Percentiles rank a stretch among this genome's conserved stretches.
Evolutionary conservation across 257 asterid species (phyloP).

Genomic region (Gentiana macrophylla): DNA sequence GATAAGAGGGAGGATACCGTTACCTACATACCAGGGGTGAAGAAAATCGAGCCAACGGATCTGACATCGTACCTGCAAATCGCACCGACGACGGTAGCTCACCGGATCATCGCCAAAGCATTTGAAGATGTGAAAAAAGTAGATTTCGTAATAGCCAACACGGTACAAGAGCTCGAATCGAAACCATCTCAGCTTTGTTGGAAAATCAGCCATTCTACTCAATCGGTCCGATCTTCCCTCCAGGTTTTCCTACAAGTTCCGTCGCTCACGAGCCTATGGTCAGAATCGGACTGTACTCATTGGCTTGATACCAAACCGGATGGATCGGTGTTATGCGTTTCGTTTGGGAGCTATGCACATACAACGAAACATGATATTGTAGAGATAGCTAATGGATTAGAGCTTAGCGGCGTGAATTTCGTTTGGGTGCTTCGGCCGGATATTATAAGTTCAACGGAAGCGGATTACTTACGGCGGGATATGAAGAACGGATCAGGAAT

Average conservation of each 20-base stretch:
- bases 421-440: slow-evolving; percentile 60
- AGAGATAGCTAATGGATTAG: slow-evolving; percentile 48
- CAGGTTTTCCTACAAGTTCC: slow-evolving; percentile 16
- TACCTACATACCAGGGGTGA: slow-evolving; percentile 42
- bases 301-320: slow-evolving; percentile 47
- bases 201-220: slow-evolving; percentile 40
- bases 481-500: slow-evolving; percentile 5
- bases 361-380: slow-evolving; percentile 21
- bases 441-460: slow-evolving; percentile 21
- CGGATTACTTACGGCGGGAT: background rate
- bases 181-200: slow-evolving; percentile 29
- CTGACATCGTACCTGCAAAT: slow-evolving; percentile 40
- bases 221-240: slow-evolving; percentile 44
- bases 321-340: slow-evolving; percentile 52
- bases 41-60: slow-evolving; percentile 34
- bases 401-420: slow-evolving; percentile 43
- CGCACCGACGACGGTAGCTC: slow-evolving; percentile 16
- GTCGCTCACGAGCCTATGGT: slow-evolving; percentile 36
- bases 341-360: slow-evolving; percentile 52
- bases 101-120: slow-evolving; percentile 22
- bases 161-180: slow-evolving; percentile 46
- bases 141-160: slow-evolving; percentile 46
- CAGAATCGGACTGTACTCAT: slow-evolving; percentile 34
- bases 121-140: slow-evolving; percentile 38
- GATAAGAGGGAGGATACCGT: slow-evolving; percentile 29